phyloP scores from a whole-genome alignment of 192 early-diverging fungal species.

The Coemansia guatemalensis region DNA sequence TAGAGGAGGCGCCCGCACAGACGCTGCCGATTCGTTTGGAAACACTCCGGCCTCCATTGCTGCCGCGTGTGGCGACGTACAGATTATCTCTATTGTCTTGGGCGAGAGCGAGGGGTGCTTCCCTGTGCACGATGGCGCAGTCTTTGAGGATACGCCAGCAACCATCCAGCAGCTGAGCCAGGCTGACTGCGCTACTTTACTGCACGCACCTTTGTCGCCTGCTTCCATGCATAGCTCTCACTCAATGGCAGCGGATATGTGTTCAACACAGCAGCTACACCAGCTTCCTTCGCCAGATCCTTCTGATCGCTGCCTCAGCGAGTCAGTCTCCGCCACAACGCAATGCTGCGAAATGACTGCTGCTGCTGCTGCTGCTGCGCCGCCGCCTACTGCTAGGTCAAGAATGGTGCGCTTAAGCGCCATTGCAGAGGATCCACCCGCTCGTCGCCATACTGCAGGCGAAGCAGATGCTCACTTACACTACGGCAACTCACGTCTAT shows the following conservation, averaged over 20 bases:
- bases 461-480: conserved; percentile 20
- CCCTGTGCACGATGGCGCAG: neutral
- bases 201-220: neutral
- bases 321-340: neutral
- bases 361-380: neutral
- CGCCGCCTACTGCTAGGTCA: neutral
- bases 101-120: neutral
- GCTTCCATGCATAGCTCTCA: neutral
- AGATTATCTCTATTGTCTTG: conserved; percentile 4
- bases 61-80: conserved; percentile 24
- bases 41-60: conserved; percentile 45
- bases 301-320: conserved; percentile 19
- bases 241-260: neutral
- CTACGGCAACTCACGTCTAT: conserved; percentile 2
- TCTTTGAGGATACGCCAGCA: neutral
- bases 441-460: conserved; percentile 43
- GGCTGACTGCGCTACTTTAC: neutral
- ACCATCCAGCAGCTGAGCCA: neutral
- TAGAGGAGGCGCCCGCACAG: conserved; percentile 57
- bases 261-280: neutral
- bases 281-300: conserved; percentile 45
- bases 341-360: neutral
- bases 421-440: conserved; percentile 1
- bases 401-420: neutral
- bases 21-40: conserved; percentile 59